Conservation (phyloP, 1,284 basidiomycete genomes). For the Cystobasidium pallidum region DNA sequence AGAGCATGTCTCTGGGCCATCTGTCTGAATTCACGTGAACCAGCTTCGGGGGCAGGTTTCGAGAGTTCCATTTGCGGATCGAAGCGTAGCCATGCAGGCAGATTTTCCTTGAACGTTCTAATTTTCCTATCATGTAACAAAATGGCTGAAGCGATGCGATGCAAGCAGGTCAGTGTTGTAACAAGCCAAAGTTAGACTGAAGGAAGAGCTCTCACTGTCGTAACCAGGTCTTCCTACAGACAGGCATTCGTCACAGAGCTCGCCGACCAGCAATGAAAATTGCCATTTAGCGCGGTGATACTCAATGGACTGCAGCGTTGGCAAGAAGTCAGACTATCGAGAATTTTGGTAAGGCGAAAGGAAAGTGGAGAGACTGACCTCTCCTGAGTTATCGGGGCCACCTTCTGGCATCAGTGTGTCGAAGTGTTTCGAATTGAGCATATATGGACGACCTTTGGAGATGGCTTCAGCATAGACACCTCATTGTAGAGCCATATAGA, state of each 20-base stretch:
- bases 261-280: conserved; percentile 33
- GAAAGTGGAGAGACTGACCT: conserved; percentile 1
- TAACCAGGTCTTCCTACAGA: conserved; percentile 39
- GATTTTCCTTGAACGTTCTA: conserved; percentile 32
- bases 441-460: conserved; percentile 47
- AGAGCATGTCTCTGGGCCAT: conserved; percentile 33
- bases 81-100: conserved; percentile 41
- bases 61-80: conserved; percentile 15
- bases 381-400: conserved; percentile 11
- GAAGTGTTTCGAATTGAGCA: conserved; percentile 46
- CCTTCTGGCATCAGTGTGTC: conserved; percentile 47
- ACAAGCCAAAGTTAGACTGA: neutral
- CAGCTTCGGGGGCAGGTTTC: conserved; percentile 13
- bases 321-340: neutral
- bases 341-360: neutral
- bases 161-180: neutral
- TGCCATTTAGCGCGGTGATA: conserved; percentile 36
- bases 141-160: conserved; percentile 19
- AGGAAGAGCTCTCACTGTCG: conserved; percentile 35
- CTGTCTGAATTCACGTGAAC: conserved; percentile 29
- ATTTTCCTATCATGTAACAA: conserved; percentile 39
- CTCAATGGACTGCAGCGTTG: conserved; percentile 29
- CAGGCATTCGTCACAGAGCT: conserved; percentile 43
- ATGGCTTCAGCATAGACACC: conserved; percentile 33
- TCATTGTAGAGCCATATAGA: neutral